A percentile compares a stretch with the other conserved stretches of the same genome.
Conservation (phyloP, 768 basidiomycete species). For the Leucosporidium yakuticum region DNA sequence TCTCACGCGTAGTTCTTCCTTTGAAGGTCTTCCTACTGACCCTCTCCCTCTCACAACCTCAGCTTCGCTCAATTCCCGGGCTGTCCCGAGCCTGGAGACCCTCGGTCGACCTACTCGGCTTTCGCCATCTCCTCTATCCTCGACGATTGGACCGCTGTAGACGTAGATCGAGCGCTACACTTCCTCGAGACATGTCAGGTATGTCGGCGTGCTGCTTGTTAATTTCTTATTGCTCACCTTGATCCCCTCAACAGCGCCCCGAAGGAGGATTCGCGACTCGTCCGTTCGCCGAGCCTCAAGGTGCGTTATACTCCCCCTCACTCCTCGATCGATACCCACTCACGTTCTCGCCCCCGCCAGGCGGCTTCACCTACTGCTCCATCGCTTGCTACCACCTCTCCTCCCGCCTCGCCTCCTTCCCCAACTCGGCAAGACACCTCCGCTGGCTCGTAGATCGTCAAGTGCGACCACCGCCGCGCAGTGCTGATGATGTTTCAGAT, state of each 20-base stretch:
- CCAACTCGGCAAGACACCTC: slow-evolving; percentile 54
- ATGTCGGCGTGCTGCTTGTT: slow-evolving; percentile 29
- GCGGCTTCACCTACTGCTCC: slow-evolving; percentile 90
- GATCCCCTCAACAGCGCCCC: slow-evolving; percentile 56
- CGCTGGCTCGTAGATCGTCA: slow-evolving; percentile 76
- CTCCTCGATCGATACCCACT: not conserved
- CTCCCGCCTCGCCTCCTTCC: slow-evolving; percentile 39
- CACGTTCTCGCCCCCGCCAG: slow-evolving; percentile 45
- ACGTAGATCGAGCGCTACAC: slow-evolving; percentile 55
- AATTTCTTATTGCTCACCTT: not conserved
- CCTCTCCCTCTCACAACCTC: not conserved
- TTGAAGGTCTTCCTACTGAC: too few species aligned
- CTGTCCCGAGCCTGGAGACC: slow-evolving; percentile 43
- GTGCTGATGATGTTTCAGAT: not conserved
- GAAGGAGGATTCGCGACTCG: slow-evolving; percentile 88
- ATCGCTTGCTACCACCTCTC: slow-evolving; percentile 65
- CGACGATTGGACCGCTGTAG: slow-evolving; percentile 68
- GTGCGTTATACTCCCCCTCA: slow-evolving; percentile 44
- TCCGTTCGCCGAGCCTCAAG: slow-evolving; percentile 76
- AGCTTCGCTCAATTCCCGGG: slow-evolving; percentile 43
- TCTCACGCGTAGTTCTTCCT: too few species aligned
- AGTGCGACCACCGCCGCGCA: slow-evolving; percentile 38
- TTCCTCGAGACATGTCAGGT: slow-evolving; percentile 73
- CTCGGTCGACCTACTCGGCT: slow-evolving; percentile 79
- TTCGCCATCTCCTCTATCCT: slow-evolving; percentile 75